phyloP scores from a whole-genome alignment of 2,329 filamentous ascomycete species.

The Tolypocladium endophyticum region DNA sequence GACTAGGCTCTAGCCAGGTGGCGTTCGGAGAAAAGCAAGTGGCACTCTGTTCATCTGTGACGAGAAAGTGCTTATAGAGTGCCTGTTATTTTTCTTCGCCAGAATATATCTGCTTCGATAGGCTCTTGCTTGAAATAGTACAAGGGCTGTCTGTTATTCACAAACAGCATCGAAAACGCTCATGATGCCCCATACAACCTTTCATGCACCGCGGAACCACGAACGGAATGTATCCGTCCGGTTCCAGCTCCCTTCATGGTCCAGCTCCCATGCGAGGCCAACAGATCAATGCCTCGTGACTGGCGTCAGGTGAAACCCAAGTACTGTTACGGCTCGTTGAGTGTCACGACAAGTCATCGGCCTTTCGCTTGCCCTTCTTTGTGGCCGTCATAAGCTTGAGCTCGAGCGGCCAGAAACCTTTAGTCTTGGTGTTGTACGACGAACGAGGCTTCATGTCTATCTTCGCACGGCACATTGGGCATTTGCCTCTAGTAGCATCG shows the following conservation, averaged over 20 bases:
- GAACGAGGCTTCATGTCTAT: slow-evolving; percentile 37
- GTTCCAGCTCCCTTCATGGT: not conserved
- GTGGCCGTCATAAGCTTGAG: slow-evolving; percentile 51
- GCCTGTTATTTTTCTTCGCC: too few relatives aligned
- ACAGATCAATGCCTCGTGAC: not conserved
- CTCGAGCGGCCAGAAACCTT: slow-evolving; percentile 47
- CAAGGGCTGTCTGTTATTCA: not conserved
- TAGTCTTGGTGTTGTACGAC: slow-evolving; percentile 32
- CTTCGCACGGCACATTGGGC: slow-evolving; percentile 53
- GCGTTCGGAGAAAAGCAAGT: not conserved
- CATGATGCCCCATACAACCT: not conserved
- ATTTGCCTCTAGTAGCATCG: slow-evolving; percentile 43
- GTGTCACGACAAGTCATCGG: slow-evolving; percentile 15
- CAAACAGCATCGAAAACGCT: not conserved
- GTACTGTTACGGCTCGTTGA: not conserved
- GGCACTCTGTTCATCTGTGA: not conserved
- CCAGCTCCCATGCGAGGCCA: not conserved
- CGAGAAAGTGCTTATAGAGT: not conserved
- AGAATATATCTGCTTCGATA: not conserved
- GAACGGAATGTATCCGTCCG: not conserved
- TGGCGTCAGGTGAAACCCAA: too few relatives aligned
- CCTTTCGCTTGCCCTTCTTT: slow-evolving; percentile 36
- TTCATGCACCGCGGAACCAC: too few relatives aligned
- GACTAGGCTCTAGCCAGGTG: not conserved
- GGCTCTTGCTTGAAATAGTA: not conserved